phyloP scores from a whole-genome alignment of 2,329 filamentous ascomycete species.

The Colletotrichum eleusines region DNA sequence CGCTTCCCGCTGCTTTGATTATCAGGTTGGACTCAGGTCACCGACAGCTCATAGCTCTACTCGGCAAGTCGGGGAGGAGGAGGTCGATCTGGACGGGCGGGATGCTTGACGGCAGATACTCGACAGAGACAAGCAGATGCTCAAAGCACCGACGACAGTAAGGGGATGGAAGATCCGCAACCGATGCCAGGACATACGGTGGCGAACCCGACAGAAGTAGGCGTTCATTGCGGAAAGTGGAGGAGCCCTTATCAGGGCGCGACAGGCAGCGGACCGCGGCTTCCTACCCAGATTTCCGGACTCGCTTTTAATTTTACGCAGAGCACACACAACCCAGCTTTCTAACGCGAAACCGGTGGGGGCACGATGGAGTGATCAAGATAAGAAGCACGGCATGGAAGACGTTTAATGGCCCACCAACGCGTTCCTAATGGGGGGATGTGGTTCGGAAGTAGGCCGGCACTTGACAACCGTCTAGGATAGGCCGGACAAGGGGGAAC shows the following conservation, averaged over 20 bases:
- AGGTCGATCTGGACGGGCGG: not conserved
- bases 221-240: conserved; percentile 40
- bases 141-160: conserved; percentile 23
- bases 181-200: conserved; percentile 11
- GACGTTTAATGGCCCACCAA: conserved; percentile 29
- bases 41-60: conserved; percentile 27
- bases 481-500: conserved; percentile 29
- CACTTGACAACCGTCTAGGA: conserved; percentile 29
- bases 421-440: conserved; percentile 31
- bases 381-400: conserved; percentile 35
- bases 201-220: conserved; percentile 34
- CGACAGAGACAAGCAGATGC: conserved; percentile 11
- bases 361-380: conserved; percentile 32
- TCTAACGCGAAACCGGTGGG: conserved; percentile 39
- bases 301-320: not conserved
- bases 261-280: conserved; percentile 13
- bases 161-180: conserved; percentile 21
- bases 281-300: conserved; percentile 30
- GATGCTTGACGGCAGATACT: not conserved
- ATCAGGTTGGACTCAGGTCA: conserved; percentile 13
- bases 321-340: conserved; percentile 33
- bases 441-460: conserved; percentile 39
- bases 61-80: not conserved
- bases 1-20: conserved; percentile 5
- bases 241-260: conserved; percentile 39